Base-by-base conservation (phyloP, 768 basidiomycete genomes). In the Omphalotus guepiniiformis region DNA sequence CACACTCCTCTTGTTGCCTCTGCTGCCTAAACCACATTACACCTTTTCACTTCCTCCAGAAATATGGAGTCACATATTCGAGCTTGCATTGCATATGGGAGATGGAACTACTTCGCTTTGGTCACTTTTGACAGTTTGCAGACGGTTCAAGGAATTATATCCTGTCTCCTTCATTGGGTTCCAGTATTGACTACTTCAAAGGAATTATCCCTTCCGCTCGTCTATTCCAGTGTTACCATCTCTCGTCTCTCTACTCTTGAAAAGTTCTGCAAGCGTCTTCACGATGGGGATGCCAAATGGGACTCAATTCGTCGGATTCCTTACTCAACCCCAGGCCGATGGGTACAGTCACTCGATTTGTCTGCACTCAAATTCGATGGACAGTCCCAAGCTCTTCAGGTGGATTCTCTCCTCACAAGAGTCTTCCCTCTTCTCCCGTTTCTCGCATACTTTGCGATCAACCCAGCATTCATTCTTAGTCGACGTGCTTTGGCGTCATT, bases 221-320 rank as follows among this genome's bases (percentile, higher is more conserved):
- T 88, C 42, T 90, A 87, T 58, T 65, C 76, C n/a, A 65, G 64
- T 25, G 72, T 85, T 21, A 61, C 61, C 23, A 63, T 88, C 25
- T 58, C 59, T 4, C 67, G 70, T 16, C 55, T 78, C 9, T 46
- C 59, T 11, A 59, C 70, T 4, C 68, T 92, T 34, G 72, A 77
- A 47, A 73, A 69, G 50, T 84, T 93, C 54, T 69, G 76, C n/a
- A 50, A 66, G n/a, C 70, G 68, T 19, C 73, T 94, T 1, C 67
- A 73, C 49, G 55, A 60, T 25, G 82, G 84, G 6, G 92, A 95
- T 52, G 74, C 79, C 55, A 78, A 76, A 58, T 95, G 93, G 93
- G 90, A 93, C 57, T 88, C 89, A 36, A 82, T 95, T 48, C 80
- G 88, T 42, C 78, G 93, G 41, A 91, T 88, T 54, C 88, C 88